Evolutionary conservation across 805 yeast species (phyloP).

Genomic region (Blastobotrys mokoenaii): DNA sequence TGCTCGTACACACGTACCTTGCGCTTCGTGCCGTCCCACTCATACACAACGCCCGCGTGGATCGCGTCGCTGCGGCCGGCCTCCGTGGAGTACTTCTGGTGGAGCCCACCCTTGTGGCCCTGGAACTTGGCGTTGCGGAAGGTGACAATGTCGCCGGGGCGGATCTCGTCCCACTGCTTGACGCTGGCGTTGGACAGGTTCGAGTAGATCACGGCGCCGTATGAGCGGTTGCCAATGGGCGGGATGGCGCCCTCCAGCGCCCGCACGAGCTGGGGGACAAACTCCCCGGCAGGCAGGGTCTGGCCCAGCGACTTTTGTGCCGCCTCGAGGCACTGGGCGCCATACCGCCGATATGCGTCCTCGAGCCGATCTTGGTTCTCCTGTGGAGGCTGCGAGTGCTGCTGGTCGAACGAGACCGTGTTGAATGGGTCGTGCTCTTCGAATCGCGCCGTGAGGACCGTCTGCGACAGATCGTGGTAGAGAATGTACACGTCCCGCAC

Average conservation of each 20-base stretch:
- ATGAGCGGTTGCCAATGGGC: slow-evolving; percentile 59
- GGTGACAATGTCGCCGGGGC: slow-evolving; percentile 79
- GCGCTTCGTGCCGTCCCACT: slow-evolving; percentile 62
- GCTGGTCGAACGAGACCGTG: slow-evolving; percentile 34
- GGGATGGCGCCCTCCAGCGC: slow-evolving; percentile 39
- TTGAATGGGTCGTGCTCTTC: slow-evolving; percentile 46
- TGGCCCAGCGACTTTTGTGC: slow-evolving; percentile 34
- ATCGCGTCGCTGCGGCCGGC: slow-evolving; percentile 52
- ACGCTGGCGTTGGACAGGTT: slow-evolving; percentile 44
- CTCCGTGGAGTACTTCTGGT: slow-evolving; percentile 47
- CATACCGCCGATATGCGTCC: slow-evolving; percentile 41
- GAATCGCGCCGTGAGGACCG: slow-evolving; percentile 49
- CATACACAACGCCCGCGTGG: slow-evolving; percentile 54
- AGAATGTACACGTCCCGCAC: slow-evolving; percentile 63
- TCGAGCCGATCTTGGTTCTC: slow-evolving; percentile 42
- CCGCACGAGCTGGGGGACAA: slow-evolving; percentile 28
- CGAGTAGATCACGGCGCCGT: slow-evolving; percentile 63
- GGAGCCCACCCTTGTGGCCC: slow-evolving; percentile 48
- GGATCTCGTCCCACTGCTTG: slow-evolving; percentile 50
- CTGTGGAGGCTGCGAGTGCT: slow-evolving; percentile 37
- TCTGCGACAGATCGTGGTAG: slow-evolving; percentile 64
- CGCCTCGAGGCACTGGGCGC: slow-evolving; percentile 39
- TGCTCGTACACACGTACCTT: slow-evolving; percentile 29
- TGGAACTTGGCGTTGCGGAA: slow-evolving; percentile 68
- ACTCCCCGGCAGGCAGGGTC: slow-evolving; percentile 11